These are phyloP conservation scores for Blastobotrys malaysiensis DNA, from an alignment of 1,139 yeast species.

Conservation along the genomic window DNA sequence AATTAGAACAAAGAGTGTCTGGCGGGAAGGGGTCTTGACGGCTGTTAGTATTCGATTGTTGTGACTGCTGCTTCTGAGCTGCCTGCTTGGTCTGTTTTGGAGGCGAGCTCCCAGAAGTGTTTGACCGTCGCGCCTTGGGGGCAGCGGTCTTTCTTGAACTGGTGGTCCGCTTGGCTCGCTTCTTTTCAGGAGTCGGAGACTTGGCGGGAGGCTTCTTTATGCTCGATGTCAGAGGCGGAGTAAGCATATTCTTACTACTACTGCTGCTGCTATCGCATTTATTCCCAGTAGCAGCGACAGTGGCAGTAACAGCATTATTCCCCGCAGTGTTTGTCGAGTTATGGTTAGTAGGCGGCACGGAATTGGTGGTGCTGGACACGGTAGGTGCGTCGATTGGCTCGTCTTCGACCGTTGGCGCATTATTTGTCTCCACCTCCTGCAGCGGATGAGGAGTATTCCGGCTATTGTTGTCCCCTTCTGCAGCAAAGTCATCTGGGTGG, in stretches of 20 bases:
- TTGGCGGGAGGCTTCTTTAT: neutral
- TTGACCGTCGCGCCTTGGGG: neutral
- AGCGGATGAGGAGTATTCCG: neutral
- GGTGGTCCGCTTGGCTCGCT: neutral
- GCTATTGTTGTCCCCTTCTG: neutral
- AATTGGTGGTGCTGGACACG: neutral
- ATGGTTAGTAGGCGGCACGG: neutral
- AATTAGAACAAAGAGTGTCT: constrained; percentile 30
- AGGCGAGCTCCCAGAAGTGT: neutral
- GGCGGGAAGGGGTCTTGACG: neutral
- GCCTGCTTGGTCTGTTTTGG: neutral
- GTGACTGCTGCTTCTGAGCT: neutral
- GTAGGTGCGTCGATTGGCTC: constrained; percentile 1
- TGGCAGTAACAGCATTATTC: neutral
- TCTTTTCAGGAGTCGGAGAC: neutral
- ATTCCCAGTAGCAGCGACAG: too few species aligned
- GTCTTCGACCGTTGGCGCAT: constrained; percentile 1
- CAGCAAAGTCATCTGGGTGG: neutral
- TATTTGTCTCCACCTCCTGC: neutral
- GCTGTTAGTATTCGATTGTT: neutral
- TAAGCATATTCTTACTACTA: neutral
- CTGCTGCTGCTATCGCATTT: too few species aligned
- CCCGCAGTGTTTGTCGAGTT: too few species aligned
- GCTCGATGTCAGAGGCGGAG: neutral
- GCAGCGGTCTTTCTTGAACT: neutral